Percentiles rank a stretch among this genome's conserved stretches.
These are phyloP conservation scores for Penicillium crystallinum DNA, from an alignment of 495 filamentous ascomycete species.

Conservation along the genomic window DNA sequence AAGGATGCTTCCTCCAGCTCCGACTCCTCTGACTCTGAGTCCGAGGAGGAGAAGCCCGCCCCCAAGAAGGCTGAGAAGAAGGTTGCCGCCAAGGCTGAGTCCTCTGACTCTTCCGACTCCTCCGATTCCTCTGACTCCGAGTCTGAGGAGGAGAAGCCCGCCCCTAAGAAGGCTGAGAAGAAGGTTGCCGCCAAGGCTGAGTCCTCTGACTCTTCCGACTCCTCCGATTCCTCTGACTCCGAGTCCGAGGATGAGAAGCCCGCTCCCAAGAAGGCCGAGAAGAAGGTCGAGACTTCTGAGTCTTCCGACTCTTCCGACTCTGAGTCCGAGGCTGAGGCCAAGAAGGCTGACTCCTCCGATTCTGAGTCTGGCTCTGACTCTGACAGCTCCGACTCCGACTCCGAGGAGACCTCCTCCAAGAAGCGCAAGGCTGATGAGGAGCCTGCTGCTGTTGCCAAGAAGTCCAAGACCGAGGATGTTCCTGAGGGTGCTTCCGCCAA, in stretches of 20 bases:
- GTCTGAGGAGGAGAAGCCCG: slow-evolving; percentile 28
- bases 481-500: slow-evolving; percentile 60
- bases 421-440: slow-evolving; percentile 86
- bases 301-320: slow-evolving; percentile 34
- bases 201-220: slow-evolving; percentile 17
- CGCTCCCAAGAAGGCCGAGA: slow-evolving; percentile 33
- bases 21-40: slow-evolving; percentile 24
- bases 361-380: slow-evolving; percentile 28
- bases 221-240: slow-evolving; percentile 21
- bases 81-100: slow-evolving; percentile 25
- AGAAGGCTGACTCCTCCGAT: slow-evolving; percentile 29
- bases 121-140: slow-evolving; percentile 25
- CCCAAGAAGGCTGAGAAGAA: slow-evolving; percentile 33
- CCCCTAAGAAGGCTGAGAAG: slow-evolving; percentile 23
- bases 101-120: slow-evolving; percentile 36
- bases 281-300: slow-evolving; percentile 32
- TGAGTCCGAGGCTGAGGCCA: slow-evolving; percentile 25
- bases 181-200: slow-evolving; percentile 17
- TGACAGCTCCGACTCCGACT: slow-evolving; percentile 39
- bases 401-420: slow-evolving; percentile 58
- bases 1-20: slow-evolving; percentile 31
- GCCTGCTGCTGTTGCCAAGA: slow-evolving; percentile 63
- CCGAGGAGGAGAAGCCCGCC: slow-evolving; percentile 31
- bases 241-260: slow-evolving; percentile 31
- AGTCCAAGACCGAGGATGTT: slow-evolving; percentile 70